Evolutionary conservation across 2,329 filamentous ascomycete species (phyloP).

Genomic region (Trichoderma breve): DNA sequence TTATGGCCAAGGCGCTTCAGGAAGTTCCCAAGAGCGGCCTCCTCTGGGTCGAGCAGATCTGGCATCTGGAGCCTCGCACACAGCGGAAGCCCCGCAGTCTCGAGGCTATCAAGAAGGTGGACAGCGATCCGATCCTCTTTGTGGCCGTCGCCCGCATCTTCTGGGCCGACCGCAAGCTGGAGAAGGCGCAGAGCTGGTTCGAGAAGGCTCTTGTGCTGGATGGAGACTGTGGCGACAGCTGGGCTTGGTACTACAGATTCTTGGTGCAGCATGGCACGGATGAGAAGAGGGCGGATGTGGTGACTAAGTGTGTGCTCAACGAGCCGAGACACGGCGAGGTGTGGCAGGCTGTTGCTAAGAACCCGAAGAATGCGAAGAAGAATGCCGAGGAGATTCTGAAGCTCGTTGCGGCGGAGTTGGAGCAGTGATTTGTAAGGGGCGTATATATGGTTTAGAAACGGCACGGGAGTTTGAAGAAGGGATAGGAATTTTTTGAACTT

Average conservation of each 20-base stretch:
- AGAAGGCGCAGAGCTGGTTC: slow-evolving; percentile 96
- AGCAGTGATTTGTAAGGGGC: slow-evolving; percentile 27
- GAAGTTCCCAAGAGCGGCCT: slow-evolving; percentile 85
- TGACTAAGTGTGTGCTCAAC: slow-evolving; percentile 74
- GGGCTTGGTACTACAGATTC: slow-evolving; percentile 99
- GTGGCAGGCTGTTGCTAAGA: slow-evolving; percentile 85
- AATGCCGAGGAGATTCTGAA: slow-evolving; percentile 78
- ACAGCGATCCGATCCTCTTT: slow-evolving; percentile 86
- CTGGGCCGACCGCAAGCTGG: slow-evolving; percentile 87
- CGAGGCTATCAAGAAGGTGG: slow-evolving; percentile 95
- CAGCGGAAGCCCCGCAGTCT: slow-evolving; percentile 88
- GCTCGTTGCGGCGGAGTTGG: slow-evolving; percentile 61
- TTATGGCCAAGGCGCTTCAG: slow-evolving; percentile 92
- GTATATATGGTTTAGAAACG: slow-evolving; percentile 10
- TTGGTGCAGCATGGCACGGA: slow-evolving; percentile 87
- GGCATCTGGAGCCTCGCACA: slow-evolving; percentile 86
- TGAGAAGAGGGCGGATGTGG: slow-evolving; percentile 84
- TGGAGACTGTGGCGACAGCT: slow-evolving; percentile 83
- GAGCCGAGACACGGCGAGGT: slow-evolving; percentile 91
- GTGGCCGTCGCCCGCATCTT: slow-evolving; percentile 93
- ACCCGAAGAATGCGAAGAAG: slow-evolving; percentile 75
- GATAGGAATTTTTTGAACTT: background rate
- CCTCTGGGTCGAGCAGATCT: slow-evolving; percentile 92
- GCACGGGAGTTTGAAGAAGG: slow-evolving; percentile 8
- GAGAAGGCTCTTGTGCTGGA: slow-evolving; percentile 91